phyloP scores from a whole-genome alignment of 2,329 filamentous ascomycete species.

The Fusarium pseudonygamai region DNA sequence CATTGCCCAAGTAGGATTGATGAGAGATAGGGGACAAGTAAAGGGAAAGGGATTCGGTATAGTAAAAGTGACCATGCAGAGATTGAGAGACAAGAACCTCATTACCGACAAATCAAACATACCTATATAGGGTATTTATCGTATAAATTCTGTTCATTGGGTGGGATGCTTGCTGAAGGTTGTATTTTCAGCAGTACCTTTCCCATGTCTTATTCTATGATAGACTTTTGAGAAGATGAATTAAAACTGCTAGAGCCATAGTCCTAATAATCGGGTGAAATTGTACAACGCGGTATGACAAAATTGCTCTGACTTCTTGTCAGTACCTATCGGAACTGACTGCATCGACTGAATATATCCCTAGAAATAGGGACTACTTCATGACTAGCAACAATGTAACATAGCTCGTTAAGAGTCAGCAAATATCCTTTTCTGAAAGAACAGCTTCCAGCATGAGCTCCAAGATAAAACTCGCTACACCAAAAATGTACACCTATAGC shows the following conservation, averaged over 20 bases:
- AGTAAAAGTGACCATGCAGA: rapidly evolving
- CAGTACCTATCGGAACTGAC: rapidly evolving
- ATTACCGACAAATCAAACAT: too few relatives aligned
- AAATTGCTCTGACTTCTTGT: rapidly evolving
- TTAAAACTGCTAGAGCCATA: rapidly evolving
- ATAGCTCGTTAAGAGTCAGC: rapidly evolving
- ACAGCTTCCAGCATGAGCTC: background rate
- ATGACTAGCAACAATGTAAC: background rate
- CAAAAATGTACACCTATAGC: background rate
- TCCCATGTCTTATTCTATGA: background rate
- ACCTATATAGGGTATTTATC: background rate
- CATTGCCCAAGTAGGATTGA: too few relatives aligned
- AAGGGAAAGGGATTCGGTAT: background rate
- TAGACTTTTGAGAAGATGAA: background rate
- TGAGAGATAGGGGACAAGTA: background rate
- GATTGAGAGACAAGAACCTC: rapidly evolving
- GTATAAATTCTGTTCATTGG: background rate
- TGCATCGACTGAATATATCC: rapidly evolving
- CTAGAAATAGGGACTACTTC: background rate
- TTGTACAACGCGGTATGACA: background rate
- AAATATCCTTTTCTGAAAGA: background rate
- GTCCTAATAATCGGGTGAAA: rapidly evolving
- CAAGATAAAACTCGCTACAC: rapidly evolving
- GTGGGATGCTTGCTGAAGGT: rapidly evolving
- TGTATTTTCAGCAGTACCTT: background rate